A percentile compares a stretch with the other conserved stretches of the same genome.
Evolutionary conservation across 192 early-diverging fungal species (phyloP).

Genomic region (Entomortierella beljakovae): DNA sequence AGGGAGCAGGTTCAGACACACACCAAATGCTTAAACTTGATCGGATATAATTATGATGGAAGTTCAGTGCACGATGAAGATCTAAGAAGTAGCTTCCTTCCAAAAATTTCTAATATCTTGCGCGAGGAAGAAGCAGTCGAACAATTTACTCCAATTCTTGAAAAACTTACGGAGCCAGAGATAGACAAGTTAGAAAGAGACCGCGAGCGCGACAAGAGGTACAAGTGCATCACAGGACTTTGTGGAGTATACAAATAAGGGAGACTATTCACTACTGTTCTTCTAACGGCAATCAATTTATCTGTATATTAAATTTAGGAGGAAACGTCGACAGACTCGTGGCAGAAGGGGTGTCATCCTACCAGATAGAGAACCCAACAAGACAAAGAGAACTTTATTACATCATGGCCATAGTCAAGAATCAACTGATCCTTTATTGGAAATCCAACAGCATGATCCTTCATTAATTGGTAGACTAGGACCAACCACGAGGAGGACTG

Average conservation of each 20-base stretch:
- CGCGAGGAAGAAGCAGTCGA: conserved; percentile 63
- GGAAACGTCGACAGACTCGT: conserved; percentile 87
- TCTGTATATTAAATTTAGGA: conserved; percentile 60
- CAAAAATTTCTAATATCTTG: conserved; percentile 64
- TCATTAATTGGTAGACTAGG: conserved; percentile 18
- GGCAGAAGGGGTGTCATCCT: conserved; percentile 73
- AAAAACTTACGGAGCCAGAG: conserved; percentile 74
- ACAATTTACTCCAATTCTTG: conserved; percentile 72
- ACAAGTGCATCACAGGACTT: not conserved
- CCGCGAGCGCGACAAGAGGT: conserved; percentile 79
- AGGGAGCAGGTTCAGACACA: conserved; percentile 92
- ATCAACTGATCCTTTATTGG: conserved; percentile 54
- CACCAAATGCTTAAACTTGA: conserved; percentile 84
- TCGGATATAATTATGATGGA: conserved; percentile 85
- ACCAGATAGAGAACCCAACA: conserved; percentile 76
- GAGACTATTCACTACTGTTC: not conserved
- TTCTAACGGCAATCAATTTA: not conserved
- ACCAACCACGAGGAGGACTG: conserved; percentile 41
- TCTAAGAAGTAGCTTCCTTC: conserved; percentile 74
- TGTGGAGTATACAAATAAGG: not conserved
- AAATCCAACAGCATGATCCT: conserved; percentile 23
- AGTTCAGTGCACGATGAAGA: conserved; percentile 83
- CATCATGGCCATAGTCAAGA: conserved; percentile 56
- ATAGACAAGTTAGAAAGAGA: conserved; percentile 89
- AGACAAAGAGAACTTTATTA: conserved; percentile 69